Evolutionary conservation across 768 basidiomycete genomes (phyloP), one percentile per base, ranked within the genome.

Genomic region (Rhizopogon salebrosus): DNA sequence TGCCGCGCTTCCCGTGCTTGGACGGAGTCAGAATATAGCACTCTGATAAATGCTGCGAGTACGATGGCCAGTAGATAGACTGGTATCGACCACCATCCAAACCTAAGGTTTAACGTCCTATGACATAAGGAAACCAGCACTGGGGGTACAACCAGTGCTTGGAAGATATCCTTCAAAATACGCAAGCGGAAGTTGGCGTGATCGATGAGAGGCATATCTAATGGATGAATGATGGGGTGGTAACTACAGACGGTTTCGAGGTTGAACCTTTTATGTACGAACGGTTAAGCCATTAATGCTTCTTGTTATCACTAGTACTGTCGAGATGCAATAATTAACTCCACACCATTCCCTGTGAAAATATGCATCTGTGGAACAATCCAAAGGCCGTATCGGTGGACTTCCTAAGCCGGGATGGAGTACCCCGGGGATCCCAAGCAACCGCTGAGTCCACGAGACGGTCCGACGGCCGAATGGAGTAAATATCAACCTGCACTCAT

Each of bases 1-100:
- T 70, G 74, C 10, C 62, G 61, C 0, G 81, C 81, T 41, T 83
- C 73, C 31, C 69, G 67, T 18, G 56, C 57, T 48, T 83, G 79
- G 1, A 58, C 52, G 41, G 66, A 57, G 42, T 72, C 65, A 11
- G 59, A 56, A 53, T 75, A 70, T 14, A 67, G 57, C 3, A 71
- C 65, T 54, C 72, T 72, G 2, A 57, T 59, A 14, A 67, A 60
- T 0, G 72, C 70, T 64, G 76, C 79, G 0, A 70, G 40, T 20
- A 80, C 36, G 29, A 81, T 69, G 45, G 78, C 77, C 3, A 63
- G 51, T 23, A 75, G 6, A 57, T 79, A 73, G 13, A 60, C 62
- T 0, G 75, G 76, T 3, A 73, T 42, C 0, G 72, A 61, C 57
- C 68, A 59, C 35, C 60, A 62, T 2, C 77, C 73, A 4, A 80